A percentile compares a stretch with the other conserved stretches of the same genome.
Evolutionary conservation across 164 flowering plant species (phyloP).

Genomic region (Brasenia schreberi): DNA sequence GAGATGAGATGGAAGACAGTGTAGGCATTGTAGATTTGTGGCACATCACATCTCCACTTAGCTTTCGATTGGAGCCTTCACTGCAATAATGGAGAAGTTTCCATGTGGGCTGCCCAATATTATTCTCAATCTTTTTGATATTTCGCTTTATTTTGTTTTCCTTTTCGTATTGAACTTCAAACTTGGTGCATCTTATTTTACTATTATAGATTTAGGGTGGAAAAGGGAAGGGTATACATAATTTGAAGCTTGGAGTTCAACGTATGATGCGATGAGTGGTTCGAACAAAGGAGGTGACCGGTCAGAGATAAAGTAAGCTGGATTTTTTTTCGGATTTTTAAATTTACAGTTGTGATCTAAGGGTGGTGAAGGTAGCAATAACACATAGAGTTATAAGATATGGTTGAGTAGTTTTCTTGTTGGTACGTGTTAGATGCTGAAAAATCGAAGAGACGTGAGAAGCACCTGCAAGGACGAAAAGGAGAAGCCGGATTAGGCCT

Average conservation of each 20-base stretch:
- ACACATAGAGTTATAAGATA: too few relatives aligned
- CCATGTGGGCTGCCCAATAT: not conserved
- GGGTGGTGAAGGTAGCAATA: too few relatives aligned
- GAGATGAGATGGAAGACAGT: not conserved
- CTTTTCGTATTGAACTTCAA: not conserved
- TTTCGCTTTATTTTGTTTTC: not conserved
- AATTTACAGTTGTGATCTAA: too few relatives aligned
- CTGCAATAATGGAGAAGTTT: not conserved
- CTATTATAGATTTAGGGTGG: conserved; percentile 12
- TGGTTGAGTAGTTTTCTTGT: too few relatives aligned
- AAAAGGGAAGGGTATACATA: conserved; percentile 17
- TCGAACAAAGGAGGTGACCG: too few relatives aligned
- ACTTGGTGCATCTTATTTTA: not conserved
- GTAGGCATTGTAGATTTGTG: not conserved
- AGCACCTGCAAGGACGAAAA: too few relatives aligned
- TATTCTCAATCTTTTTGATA: not conserved
- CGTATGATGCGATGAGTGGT: not conserved
- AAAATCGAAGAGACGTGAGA: too few relatives aligned
- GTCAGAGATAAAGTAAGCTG: too few relatives aligned
- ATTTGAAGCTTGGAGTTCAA: conserved; percentile 6
- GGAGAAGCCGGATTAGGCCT: too few relatives aligned
- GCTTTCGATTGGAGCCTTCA: not conserved
- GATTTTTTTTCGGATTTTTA: too few relatives aligned
- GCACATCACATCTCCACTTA: not conserved
- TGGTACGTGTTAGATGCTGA: too few relatives aligned